Percentiles rank a stretch among this genome's conserved stretches.
Conservation (phyloP, 2,329 filamentous ascomycete genomes). For the Coniochaeta hoffmannii region DNA sequence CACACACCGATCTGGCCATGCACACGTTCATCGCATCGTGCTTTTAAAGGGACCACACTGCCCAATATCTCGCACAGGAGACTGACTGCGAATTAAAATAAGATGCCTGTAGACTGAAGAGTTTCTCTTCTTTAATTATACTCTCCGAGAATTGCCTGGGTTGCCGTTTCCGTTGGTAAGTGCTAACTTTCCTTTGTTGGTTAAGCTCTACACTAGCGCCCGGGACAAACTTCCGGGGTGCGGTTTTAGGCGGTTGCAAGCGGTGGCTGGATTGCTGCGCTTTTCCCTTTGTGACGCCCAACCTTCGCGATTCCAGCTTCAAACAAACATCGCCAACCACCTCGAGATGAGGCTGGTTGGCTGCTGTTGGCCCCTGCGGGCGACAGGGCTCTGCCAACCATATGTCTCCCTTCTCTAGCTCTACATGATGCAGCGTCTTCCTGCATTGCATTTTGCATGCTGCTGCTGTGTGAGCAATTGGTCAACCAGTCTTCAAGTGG, state of each 20-base stretch:
- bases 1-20: background rate
- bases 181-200: background rate
- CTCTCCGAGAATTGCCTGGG: background rate
- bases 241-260: background rate
- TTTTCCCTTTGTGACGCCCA: background rate
- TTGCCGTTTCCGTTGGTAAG: background rate
- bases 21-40: background rate
- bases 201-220: background rate
- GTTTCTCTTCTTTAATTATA: background rate
- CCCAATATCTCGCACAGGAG: background rate
- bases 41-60: background rate
- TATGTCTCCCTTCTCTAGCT: conserved; percentile 18
- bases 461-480: conserved; percentile 23
- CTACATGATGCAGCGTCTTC: conserved; percentile 22
- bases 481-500: conserved; percentile 22
- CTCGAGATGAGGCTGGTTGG: conserved; percentile 1
- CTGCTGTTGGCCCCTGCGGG: background rate
- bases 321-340: conserved; percentile 1
- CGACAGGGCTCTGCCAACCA: conserved; percentile 17
- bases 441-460: conserved; percentile 20
- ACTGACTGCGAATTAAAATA: background rate
- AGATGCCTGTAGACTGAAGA: background rate
- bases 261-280: background rate
- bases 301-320: background rate
- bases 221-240: background rate